These are phyloP conservation scores for Phytophthora nicotianae DNA, from an alignment of 352 stramenopile genomes.

Conservation along the genomic window DNA sequence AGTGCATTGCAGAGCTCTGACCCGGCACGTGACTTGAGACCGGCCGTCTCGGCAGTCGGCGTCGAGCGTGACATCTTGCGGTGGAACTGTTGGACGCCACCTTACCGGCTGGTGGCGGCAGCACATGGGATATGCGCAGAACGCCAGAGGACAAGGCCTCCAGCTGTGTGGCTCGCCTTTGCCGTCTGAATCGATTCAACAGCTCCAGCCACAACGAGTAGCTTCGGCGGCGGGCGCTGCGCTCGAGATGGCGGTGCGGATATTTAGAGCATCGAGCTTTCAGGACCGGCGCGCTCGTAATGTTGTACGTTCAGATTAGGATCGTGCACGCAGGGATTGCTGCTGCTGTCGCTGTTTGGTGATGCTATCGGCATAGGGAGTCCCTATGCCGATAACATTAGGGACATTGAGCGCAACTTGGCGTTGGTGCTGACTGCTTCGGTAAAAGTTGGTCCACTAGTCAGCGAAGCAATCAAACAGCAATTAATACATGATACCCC, in stretches of 20 bases:
- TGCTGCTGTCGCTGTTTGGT: neutral
- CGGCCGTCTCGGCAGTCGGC: constrained; percentile 29
- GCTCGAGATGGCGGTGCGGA: neutral
- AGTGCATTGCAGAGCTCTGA: constrained; percentile 15
- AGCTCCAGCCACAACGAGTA: neutral
- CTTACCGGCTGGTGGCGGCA: constrained; percentile 19
- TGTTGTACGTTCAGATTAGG: neutral
- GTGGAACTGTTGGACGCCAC: constrained; percentile 18
- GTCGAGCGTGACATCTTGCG: constrained; percentile 15
- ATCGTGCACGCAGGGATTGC: constrained; percentile 1
- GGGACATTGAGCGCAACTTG: constrained; percentile 2
- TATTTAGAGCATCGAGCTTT: neutral
- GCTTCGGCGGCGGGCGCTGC: neutral
- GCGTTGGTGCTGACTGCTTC: neutral
- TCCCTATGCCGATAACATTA: no score
- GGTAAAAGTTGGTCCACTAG: constrained; percentile 1
- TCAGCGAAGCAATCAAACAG: constrained; percentile 3
- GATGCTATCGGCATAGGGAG: constrained; percentile 26
- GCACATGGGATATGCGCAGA: constrained; percentile 14
- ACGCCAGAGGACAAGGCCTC: constrained; percentile 8
- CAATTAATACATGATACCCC: neutral
- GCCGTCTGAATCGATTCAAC: constrained; percentile 15
- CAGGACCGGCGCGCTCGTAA: neutral
- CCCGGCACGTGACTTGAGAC: constrained; percentile 23
- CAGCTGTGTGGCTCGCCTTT: constrained; percentile 34